A percentile compares a stretch with the other conserved stretches of the same genome.
Evolutionary conservation across 495 filamentous ascomycete genomes (phyloP).

Genomic region (Trichoderma gamsii): DNA sequence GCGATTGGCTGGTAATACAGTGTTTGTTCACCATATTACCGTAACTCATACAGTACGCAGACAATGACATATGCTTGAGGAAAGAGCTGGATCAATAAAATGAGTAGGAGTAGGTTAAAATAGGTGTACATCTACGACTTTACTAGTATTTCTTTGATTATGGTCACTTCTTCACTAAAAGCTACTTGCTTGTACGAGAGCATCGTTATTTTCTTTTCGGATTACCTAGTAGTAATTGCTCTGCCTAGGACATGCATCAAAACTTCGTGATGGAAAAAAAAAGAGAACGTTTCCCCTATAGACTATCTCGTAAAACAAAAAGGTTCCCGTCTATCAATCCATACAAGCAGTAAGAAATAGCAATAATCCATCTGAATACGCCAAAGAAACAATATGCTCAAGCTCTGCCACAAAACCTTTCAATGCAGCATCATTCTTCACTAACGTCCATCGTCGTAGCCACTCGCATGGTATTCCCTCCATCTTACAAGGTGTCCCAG

Average conservation of each 20-base stretch:
- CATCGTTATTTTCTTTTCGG: too few relatives aligned
- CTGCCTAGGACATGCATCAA: neutral
- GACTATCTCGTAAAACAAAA: neutral
- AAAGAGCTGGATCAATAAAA: too few relatives aligned
- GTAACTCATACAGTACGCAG: neutral
- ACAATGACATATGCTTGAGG: neutral
- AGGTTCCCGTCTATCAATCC: neutral
- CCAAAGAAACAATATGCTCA: neutral
- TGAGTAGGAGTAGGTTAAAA: too few relatives aligned
- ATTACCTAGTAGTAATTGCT: neutral
- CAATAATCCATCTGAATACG: neutral
- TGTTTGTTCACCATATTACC: neutral
- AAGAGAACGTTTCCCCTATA: neutral
- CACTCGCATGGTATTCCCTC: slow-evolving; percentile 11
- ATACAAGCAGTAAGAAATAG: neutral
- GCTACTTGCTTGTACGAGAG: too few relatives aligned
- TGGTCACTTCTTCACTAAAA: too few relatives aligned
- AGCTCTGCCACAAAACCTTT: neutral
- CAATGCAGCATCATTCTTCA: neutral
- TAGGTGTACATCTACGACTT: too few relatives aligned
- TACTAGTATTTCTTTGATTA: too few relatives aligned
- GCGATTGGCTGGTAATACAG: neutral
- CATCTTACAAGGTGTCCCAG: slow-evolving; percentile 77
- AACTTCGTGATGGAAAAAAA: too few relatives aligned
- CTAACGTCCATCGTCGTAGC: too few relatives aligned